Conservation (phyloP, 2,329 filamentous ascomycete species). For the Fusarium metavorans region DNA sequence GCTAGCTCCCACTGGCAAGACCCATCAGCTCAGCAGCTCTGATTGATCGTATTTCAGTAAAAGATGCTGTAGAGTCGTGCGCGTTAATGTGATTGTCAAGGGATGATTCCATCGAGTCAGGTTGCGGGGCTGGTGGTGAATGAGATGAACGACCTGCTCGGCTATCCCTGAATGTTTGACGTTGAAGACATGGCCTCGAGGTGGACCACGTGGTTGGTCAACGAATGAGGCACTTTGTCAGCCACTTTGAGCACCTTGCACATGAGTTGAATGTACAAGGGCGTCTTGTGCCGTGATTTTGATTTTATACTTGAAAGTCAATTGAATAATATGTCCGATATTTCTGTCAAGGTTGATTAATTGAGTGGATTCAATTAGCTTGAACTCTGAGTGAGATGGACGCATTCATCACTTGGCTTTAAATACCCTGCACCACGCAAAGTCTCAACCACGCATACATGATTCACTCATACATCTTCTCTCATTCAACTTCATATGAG, state of each 20-base stretch:
- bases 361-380: neutral
- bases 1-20: neutral
- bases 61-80: neutral
- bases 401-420: neutral
- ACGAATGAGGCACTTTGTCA: conserved; percentile 18
- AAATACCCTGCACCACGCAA: neutral
- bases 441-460: conserved; percentile 4
- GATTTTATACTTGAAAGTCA: neutral
- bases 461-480: neutral
- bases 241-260: neutral
- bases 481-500: neutral
- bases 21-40: conserved; percentile 14
- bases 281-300: neutral
- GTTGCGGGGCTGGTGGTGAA: neutral
- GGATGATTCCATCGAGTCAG: neutral
- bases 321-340: neutral
- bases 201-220: conserved; percentile 33
- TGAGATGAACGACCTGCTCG: neutral
- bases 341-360: too few relatives aligned
- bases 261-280: neutral
- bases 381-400: neutral
- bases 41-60: neutral
- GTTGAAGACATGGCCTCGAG: conserved; percentile 15
- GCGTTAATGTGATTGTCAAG: neutral
- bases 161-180: conserved; percentile 30